Evolutionary conservation across 2,329 filamentous ascomycete genomes (phyloP).

Genomic region (Paecilomyces sp.): DNA sequence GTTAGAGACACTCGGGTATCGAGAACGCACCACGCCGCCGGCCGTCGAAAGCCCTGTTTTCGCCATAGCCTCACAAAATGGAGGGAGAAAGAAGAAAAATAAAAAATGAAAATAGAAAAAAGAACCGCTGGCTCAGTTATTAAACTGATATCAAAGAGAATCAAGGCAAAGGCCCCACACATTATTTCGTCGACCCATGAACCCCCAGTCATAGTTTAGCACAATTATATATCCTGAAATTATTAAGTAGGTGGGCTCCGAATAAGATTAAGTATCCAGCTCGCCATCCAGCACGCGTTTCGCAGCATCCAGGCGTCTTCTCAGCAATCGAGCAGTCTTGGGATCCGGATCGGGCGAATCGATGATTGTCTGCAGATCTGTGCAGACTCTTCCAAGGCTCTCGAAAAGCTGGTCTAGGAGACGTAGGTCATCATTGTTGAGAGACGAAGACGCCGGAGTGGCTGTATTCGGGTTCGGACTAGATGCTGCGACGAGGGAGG

Average conservation of each 20-base stretch:
- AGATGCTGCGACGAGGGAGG: constrained; percentile 15
- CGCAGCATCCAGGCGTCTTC: constrained; percentile 68
- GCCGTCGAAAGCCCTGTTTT: neutral
- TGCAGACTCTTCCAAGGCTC: constrained; percentile 43
- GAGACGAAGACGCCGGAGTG: constrained; percentile 11
- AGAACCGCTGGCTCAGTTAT: neutral
- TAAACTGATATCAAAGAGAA: neutral
- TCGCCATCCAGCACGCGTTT: constrained; percentile 65
- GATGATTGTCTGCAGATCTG: constrained; percentile 40
- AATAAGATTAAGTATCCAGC: constrained; percentile 34
- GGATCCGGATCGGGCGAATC: constrained; percentile 47
- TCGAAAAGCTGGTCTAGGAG: constrained; percentile 50
- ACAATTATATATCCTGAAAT: constrained; percentile 2
- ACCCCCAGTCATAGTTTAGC: neutral
- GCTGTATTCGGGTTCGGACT: constrained; percentile 16
- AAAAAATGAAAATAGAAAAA: neutral
- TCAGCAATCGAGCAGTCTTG: constrained; percentile 55
- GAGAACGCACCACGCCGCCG: neutral
- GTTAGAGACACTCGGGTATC: neutral
- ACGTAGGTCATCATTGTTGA: constrained; percentile 50
- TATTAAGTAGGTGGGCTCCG: constrained; percentile 1
- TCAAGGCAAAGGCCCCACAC: neutral
- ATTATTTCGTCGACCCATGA: neutral
- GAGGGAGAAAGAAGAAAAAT: neutral
- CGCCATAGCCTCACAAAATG: neutral